These are phyloP conservation scores for Tolypocladium ovalisporum DNA, from an alignment of 2,329 filamentous ascomycete genomes.

Conservation along the genomic window DNA sequence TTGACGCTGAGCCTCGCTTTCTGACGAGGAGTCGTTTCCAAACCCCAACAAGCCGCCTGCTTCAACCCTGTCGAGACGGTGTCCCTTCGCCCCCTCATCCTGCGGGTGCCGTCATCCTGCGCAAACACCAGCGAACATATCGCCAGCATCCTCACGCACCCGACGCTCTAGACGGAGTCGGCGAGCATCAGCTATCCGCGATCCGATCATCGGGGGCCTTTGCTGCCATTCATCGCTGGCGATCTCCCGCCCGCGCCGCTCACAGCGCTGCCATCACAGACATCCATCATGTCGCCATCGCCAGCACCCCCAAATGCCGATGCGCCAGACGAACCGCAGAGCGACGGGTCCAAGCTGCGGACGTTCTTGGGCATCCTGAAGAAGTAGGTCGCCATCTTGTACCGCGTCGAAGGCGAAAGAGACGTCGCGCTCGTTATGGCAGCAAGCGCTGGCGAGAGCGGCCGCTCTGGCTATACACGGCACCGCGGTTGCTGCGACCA, in stretches of 20 bases:
- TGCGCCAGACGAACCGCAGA: slow-evolving; percentile 37
- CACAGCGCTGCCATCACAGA: background rate
- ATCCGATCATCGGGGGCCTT: background rate
- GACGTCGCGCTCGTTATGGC: background rate
- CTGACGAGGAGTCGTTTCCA: background rate
- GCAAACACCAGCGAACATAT: background rate
- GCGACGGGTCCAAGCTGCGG: slow-evolving; percentile 79
- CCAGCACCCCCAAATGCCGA: slow-evolving; percentile 19
- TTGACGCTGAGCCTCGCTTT: background rate
- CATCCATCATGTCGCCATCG: slow-evolving; percentile 24
- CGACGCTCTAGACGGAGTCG: background rate
- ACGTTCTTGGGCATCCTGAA: slow-evolving; percentile 81
- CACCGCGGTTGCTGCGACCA: background rate
- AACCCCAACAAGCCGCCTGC: background rate
- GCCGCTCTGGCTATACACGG: background rate
- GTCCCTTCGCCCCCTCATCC: background rate
- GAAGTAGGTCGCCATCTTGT: slow-evolving; percentile 49
- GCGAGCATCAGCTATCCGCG: background rate
- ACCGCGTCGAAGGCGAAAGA: background rate
- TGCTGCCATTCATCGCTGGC: background rate
- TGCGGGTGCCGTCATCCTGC: background rate
- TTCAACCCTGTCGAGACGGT: background rate
- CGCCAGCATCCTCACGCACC: background rate
- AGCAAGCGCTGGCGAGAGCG: background rate
- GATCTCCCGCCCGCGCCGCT: background rate